phyloP scores from a whole-genome alignment of 805 yeast genomes.

The Kurtzmaniella fragi region DNA sequence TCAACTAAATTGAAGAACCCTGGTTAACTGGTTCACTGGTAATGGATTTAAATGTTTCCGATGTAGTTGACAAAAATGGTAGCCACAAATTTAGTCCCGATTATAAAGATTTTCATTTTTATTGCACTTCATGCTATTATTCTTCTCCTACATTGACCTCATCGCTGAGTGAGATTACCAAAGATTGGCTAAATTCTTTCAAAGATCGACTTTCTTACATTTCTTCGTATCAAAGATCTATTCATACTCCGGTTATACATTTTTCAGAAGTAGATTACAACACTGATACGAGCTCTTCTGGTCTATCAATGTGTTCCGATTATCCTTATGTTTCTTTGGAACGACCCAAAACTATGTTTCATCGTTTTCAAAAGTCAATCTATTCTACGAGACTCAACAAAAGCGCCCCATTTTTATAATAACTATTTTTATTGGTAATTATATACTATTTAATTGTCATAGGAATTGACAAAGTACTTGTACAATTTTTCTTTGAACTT shows the following conservation, averaged over 20 bases:
- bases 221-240: background rate
- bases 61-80: too few relatives aligned
- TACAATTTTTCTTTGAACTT: conserved; percentile 17
- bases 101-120: too few relatives aligned
- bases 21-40: too few relatives aligned
- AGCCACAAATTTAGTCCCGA: too few relatives aligned
- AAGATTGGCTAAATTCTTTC: background rate
- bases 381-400: background rate
- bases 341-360: too few relatives aligned
- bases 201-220: background rate
- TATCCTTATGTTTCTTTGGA: too few relatives aligned
- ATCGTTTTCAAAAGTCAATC: background rate
- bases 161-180: too few relatives aligned
- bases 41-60: too few relatives aligned
- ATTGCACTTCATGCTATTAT: too few relatives aligned
- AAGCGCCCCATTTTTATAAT: background rate
- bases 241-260: background rate
- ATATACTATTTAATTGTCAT: conserved; percentile 12
- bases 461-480: conserved; percentile 28
- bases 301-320: background rate
- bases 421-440: background rate
- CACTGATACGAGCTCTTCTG: background rate
- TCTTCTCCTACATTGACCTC: too few relatives aligned
- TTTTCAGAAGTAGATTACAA: background rate
- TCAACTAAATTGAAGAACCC: too few relatives aligned